Evolutionary conservation across 1,284 basidiomycete genomes (phyloP).

Genomic region (Ceratobasidium theobromae): DNA sequence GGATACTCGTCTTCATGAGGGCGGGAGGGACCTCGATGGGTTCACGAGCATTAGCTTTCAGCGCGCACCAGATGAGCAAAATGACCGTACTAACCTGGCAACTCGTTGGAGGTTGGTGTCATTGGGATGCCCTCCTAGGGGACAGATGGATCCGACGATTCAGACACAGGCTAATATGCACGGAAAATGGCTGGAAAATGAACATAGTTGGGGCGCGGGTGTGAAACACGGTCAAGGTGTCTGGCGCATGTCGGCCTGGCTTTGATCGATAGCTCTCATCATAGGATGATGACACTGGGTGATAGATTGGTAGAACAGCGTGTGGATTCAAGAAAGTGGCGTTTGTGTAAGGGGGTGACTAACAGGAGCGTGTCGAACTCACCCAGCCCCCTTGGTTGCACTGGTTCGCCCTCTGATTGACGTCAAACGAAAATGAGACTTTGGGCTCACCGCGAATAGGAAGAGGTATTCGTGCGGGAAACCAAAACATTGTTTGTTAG

Average conservation of each 20-base stretch:
- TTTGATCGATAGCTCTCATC: slow-evolving; percentile 29
- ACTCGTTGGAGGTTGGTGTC: slow-evolving; percentile 17
- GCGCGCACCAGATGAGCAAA: not conserved
- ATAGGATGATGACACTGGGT: slow-evolving; percentile 18
- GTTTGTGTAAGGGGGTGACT: slow-evolving; percentile 15
- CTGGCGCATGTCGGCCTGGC: slow-evolving; percentile 15
- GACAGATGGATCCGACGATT: slow-evolving; percentile 3
- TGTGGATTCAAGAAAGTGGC: slow-evolving; percentile 29
- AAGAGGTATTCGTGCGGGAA: slow-evolving; percentile 15
- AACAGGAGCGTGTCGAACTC: slow-evolving; percentile 10
- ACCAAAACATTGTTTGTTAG: slow-evolving; percentile 19
- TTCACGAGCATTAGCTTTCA: slow-evolving; percentile 18
- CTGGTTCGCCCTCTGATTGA: slow-evolving; percentile 27
- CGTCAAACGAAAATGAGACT: slow-evolving; percentile 30
- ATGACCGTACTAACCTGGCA: slow-evolving; percentile 10
- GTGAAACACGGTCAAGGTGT: slow-evolving; percentile 30
- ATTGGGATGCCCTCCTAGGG: slow-evolving; percentile 18
- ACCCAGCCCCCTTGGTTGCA: slow-evolving; percentile 20
- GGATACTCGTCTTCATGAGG: slow-evolving; percentile 20
- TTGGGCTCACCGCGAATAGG: slow-evolving; percentile 19
- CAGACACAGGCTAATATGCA: slow-evolving; percentile 24
- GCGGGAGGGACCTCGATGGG: slow-evolving; percentile 1
- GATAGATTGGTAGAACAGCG: slow-evolving; percentile 10
- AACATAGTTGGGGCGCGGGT: slow-evolving; percentile 3
- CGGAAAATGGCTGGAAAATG: slow-evolving; percentile 15